These are phyloP conservation scores for Botrytis hyacinthi DNA, from an alignment of 2,329 filamentous ascomycete genomes.

Conservation along the genomic window DNA sequence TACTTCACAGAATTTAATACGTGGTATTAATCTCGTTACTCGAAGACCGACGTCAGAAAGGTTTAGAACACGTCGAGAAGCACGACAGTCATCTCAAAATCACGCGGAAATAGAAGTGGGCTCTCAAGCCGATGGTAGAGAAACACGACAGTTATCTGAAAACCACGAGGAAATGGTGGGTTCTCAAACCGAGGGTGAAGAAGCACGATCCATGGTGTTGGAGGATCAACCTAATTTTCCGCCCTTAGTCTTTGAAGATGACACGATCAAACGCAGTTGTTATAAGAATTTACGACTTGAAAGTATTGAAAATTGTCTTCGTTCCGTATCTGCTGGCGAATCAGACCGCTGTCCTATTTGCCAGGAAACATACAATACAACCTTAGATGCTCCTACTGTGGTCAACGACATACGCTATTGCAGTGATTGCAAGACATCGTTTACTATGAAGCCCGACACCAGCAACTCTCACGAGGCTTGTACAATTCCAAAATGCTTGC, in stretches of 20 bases:
- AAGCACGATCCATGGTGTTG: background rate
- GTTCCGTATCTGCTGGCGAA: background rate
- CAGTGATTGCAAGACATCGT: background rate
- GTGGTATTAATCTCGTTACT: background rate
- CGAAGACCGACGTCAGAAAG: accelerated
- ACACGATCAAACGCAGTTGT: background rate
- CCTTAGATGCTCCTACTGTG: background rate
- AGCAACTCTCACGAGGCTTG: background rate
- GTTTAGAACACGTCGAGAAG: background rate
- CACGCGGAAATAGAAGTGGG: background rate
- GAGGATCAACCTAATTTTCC: background rate
- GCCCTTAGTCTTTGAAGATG: background rate
- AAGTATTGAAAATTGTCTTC: background rate
- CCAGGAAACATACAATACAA: background rate
- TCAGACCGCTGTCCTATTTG: background rate
- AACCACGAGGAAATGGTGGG: background rate
- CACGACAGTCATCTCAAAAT: background rate
- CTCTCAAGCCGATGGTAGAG: background rate
- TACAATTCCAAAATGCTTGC: background rate
- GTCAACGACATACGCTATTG: background rate
- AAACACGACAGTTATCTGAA: background rate
- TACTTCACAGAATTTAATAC: background rate
- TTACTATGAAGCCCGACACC: background rate
- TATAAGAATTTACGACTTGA: background rate
- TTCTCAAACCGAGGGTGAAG: background rate